A percentile compares a stretch with the other conserved stretches of the same genome.
Evolutionary conservation across 2,329 filamentous ascomycete species (phyloP).

Genomic region (Karstenula rhodostoma): DNA sequence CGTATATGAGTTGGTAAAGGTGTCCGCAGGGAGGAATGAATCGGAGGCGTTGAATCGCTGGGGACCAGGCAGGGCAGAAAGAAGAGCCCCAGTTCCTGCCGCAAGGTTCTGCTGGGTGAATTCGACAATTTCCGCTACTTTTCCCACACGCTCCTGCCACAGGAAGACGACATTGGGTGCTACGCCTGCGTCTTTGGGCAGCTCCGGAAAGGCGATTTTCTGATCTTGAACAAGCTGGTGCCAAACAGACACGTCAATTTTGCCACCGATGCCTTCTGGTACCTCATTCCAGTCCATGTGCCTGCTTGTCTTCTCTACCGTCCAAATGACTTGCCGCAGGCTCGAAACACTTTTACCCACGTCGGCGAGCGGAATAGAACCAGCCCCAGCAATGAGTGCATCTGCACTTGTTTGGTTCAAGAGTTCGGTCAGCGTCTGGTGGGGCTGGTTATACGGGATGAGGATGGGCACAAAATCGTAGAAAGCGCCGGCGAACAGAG

Average conservation of each 20-base stretch:
- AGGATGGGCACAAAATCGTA: conserved; percentile 86
- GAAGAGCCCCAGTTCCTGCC: conserved; percentile 81
- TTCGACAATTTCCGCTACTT: conserved; percentile 72
- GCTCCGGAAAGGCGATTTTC: conserved; percentile 62
- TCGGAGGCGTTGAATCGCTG: conserved; percentile 79
- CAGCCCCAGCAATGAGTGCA: conserved; percentile 82
- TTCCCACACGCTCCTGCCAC: conserved; percentile 64
- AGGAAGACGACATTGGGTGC: conserved; percentile 67
- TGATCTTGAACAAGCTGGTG: conserved; percentile 82
- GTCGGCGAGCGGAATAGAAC: conserved; percentile 81
- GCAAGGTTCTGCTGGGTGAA: conserved; percentile 87
- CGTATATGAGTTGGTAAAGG: conserved; percentile 80
- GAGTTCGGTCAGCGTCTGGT: conserved; percentile 74
- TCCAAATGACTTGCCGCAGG: conserved; percentile 84
- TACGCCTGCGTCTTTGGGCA: conserved; percentile 70
- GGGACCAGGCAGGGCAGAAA: conserved; percentile 75
- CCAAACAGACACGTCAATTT: conserved; percentile 88
- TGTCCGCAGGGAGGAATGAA: conserved; percentile 84
- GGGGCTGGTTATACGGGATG: conserved; percentile 80
- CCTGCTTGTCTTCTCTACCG: conserved; percentile 86
- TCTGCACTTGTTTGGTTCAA: conserved; percentile 79
- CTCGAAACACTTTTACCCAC: conserved; percentile 73
- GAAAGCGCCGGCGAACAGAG: conserved; percentile 87
- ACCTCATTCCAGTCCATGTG: conserved; percentile 97
- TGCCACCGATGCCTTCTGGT: conserved; percentile 76